A percentile compares a stretch with the other conserved stretches of the same genome.
Conservation (phyloP, 2,329 filamentous ascomycete species). For the Mycosphaerella arachidis region DNA sequence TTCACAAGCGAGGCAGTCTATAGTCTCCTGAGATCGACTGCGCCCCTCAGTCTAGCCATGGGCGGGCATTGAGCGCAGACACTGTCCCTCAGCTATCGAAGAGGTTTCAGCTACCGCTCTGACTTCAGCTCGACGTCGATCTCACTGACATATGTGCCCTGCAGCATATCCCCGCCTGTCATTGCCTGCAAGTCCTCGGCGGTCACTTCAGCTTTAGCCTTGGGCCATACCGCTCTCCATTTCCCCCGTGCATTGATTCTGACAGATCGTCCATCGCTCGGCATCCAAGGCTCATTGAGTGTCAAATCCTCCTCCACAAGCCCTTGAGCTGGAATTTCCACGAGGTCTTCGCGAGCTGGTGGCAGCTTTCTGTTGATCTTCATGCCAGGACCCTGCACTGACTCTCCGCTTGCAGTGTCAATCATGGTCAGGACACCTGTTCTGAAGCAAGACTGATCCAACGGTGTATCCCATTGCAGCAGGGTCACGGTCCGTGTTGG, state of each 20-base stretch:
- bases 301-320: conserved; percentile 34
- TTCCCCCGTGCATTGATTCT: conserved; percentile 34
- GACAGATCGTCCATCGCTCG: conserved; percentile 34
- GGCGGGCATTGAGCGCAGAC: too few relatives aligned
- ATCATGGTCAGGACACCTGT: conserved; percentile 37
- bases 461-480: conserved; percentile 39
- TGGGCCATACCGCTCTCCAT: conserved; percentile 36
- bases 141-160: conserved; percentile 13
- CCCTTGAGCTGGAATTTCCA: conserved; percentile 34
- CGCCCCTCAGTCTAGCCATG: too few relatives aligned
- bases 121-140: conserved; percentile 12
- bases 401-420: conserved; percentile 27
- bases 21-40: too few relatives aligned
- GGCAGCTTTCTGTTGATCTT: conserved; percentile 38
- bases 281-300: conserved; percentile 37
- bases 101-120: not conserved
- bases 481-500: conserved; percentile 34
- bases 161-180: conserved; percentile 8
- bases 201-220: conserved; percentile 11
- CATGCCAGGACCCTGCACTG: conserved; percentile 30
- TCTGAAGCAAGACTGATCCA: conserved; percentile 37
- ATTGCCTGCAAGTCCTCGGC: conserved; percentile 20
- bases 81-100: too few relatives aligned
- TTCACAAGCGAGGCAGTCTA: too few relatives aligned
- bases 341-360: conserved; percentile 33